Percentiles rank a stretch among this genome's conserved stretches.
phyloP scores from a whole-genome alignment of 2,329 filamentous ascomycete species.

The Colletotrichum sidae region DNA sequence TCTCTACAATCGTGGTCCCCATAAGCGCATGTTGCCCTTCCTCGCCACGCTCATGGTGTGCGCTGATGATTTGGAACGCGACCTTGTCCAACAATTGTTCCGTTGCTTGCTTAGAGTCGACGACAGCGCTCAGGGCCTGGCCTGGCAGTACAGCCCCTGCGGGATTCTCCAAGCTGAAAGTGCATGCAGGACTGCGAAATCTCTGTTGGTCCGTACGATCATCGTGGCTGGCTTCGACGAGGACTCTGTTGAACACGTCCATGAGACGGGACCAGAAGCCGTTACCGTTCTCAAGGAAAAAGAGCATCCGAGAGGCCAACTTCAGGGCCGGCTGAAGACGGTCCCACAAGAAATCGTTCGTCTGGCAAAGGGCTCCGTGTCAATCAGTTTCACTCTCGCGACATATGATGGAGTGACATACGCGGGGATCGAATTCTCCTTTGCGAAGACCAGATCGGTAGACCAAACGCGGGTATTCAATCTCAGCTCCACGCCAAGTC shows the following conservation, averaged over 20 bases:
- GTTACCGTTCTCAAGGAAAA: slow-evolving; percentile 30
- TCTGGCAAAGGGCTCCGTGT: slow-evolving; percentile 29
- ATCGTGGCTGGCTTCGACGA: slow-evolving; percentile 34
- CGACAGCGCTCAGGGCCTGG: background rate
- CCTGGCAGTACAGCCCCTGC: background rate
- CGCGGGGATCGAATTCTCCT: slow-evolving; percentile 42
- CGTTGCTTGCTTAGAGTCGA: slow-evolving; percentile 1
- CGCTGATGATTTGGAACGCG: slow-evolving; percentile 7
- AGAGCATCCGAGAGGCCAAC: slow-evolving; percentile 42
- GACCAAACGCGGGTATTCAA: slow-evolving; percentile 17
- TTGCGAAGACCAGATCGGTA: slow-evolving; percentile 41
- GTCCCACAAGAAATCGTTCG: slow-evolving; percentile 43
- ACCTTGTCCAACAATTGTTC: slow-evolving; percentile 1
- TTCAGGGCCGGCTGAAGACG: slow-evolving; percentile 45
- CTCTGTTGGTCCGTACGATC: slow-evolving; percentile 11
- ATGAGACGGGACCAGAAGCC: slow-evolving; percentile 40
- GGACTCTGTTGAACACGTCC: slow-evolving; percentile 42
- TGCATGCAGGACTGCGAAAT: background rate
- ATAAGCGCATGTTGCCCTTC: background rate
- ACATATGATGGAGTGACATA: slow-evolving; percentile 28
- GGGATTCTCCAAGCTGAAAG: background rate
- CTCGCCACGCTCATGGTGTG: background rate
- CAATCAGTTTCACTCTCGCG: background rate
- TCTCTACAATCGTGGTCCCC: background rate
- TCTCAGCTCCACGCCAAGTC: background rate